Conservation (phyloP, 768 basidiomycete genomes). For the Leucocoprinus birnbaumii region DNA sequence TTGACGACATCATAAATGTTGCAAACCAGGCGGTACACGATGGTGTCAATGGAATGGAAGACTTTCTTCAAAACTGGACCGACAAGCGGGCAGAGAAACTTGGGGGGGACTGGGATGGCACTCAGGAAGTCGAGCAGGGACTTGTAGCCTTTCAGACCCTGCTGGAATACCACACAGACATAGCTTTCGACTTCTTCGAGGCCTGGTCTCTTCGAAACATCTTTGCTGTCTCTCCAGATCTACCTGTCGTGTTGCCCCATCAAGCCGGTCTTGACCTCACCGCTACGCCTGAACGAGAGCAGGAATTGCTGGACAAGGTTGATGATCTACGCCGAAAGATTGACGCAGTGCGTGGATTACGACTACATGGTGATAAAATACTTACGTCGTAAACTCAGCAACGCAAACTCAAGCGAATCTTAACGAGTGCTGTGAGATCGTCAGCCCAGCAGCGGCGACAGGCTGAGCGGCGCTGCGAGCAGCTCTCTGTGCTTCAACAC, state of each 20-base stretch:
- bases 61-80: conserved; percentile 72
- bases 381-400: conserved; percentile 1
- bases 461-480: background rate
- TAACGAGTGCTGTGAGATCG: background rate
- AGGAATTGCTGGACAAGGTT: conserved; percentile 63
- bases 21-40: conserved; percentile 78
- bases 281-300: conserved; percentile 51
- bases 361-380: background rate
- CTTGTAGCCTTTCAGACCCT: conserved; percentile 86
- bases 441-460: background rate
- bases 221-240: conserved; percentile 68
- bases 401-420: conserved; percentile 2
- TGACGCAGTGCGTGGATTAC: conserved; percentile 58
- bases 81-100: conserved; percentile 52
- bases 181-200: conserved; percentile 91
- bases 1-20: conserved; percentile 85
- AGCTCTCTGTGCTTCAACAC: conserved; percentile 8
- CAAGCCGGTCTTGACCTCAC: conserved; percentile 72
- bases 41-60: conserved; percentile 77
- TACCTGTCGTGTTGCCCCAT: conserved; percentile 74
- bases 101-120: conserved; percentile 30
- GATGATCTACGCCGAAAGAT: conserved; percentile 64
- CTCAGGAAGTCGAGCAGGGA: conserved; percentile 74
- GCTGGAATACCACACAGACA: conserved; percentile 83
- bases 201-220: conserved; percentile 88